Percentiles rank a stretch among this genome's conserved stretches.
phyloP scores from a whole-genome alignment of 495 filamentous ascomycete genomes.

The Xylaria intraflava region DNA sequence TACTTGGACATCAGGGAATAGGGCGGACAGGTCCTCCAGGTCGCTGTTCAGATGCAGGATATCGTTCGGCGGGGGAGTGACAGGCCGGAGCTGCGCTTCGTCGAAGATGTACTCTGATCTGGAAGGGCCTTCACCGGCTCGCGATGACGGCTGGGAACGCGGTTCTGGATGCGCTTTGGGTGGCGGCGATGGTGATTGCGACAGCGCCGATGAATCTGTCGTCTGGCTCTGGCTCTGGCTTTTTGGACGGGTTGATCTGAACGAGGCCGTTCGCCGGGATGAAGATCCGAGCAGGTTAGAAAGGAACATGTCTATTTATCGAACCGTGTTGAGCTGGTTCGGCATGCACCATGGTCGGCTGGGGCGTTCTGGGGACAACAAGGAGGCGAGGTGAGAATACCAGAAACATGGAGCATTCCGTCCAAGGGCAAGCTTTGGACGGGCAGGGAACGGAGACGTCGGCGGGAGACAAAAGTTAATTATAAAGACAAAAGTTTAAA shows the following conservation, averaged over 20 bases:
- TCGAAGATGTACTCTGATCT: conserved; percentile 19
- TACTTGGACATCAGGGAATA: conserved; percentile 83
- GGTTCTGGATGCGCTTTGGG: background rate
- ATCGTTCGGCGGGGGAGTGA: conserved; percentile 44
- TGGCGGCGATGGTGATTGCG: background rate
- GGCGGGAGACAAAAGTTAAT: background rate
- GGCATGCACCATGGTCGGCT: conserved; percentile 8
- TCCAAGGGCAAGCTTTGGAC: background rate
- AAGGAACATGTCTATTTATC: conserved; percentile 8
- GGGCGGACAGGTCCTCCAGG: conserved; percentile 60
- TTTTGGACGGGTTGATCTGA: background rate
- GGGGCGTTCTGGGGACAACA: background rate
- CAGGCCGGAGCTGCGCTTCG: conserved; percentile 35
- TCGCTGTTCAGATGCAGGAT: conserved; percentile 68
- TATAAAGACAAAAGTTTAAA: background rate
- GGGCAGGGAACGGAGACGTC: background rate
- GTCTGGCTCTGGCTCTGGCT: background rate
- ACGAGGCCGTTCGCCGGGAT: conserved; percentile 1
- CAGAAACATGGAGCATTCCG: background rate
- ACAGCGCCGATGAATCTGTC: background rate
- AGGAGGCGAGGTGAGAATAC: no score
- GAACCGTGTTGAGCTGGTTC: conserved; percentile 1
- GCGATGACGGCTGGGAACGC: background rate
- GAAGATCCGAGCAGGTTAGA: conserved; percentile 8
- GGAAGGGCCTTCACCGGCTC: background rate